These are phyloP conservation scores for Pichia californica DNA, from an alignment of 805 yeast genomes.

Conservation along the genomic window DNA sequence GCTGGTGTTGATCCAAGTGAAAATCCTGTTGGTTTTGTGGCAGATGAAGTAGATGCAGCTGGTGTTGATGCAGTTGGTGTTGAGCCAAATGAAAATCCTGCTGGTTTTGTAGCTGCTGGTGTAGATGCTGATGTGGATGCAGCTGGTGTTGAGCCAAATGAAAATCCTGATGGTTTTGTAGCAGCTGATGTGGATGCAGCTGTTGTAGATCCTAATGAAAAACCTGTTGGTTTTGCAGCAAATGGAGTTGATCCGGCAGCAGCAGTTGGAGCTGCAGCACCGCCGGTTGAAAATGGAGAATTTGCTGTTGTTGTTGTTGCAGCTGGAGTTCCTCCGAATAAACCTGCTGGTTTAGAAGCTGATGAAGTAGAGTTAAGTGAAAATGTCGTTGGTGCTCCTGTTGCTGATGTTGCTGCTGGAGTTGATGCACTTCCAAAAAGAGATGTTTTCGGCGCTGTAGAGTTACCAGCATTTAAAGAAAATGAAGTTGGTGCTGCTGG, in stretches of 20 bases:
- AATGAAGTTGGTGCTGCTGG: constrained; percentile 1
- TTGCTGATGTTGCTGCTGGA: not conserved
- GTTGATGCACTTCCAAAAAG: not conserved
- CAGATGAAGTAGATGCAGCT: not conserved
- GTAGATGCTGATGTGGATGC: no score
- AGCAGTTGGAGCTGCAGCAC: no score
- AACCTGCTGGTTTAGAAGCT: constrained; percentile 5
- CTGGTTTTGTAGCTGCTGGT: constrained; percentile 12
- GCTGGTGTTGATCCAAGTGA: not conserved
- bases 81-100: not conserved
- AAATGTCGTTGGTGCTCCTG: not conserved
- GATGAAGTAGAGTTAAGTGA: constrained; percentile 13
- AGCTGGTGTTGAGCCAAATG: constrained; percentile 8
- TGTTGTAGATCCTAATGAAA: not conserved
- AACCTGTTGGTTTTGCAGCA: no score
- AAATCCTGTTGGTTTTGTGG: no score
- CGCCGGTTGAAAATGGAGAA: no score
- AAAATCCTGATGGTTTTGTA: constrained; percentile 6
- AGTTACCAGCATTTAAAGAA: not conserved
- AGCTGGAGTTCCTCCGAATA: not conserved
- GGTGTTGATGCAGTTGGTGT: not conserved
- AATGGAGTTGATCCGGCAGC: constrained; percentile 9
- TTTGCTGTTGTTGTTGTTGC: not conserved
- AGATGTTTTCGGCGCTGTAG: not conserved
- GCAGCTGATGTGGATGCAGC: not conserved